Evolutionary conservation across 495 filamentous ascomycete genomes (phyloP), one percentile per base, ranked within the genome.

Genomic region (Staphylotrichum tortipilum): DNA sequence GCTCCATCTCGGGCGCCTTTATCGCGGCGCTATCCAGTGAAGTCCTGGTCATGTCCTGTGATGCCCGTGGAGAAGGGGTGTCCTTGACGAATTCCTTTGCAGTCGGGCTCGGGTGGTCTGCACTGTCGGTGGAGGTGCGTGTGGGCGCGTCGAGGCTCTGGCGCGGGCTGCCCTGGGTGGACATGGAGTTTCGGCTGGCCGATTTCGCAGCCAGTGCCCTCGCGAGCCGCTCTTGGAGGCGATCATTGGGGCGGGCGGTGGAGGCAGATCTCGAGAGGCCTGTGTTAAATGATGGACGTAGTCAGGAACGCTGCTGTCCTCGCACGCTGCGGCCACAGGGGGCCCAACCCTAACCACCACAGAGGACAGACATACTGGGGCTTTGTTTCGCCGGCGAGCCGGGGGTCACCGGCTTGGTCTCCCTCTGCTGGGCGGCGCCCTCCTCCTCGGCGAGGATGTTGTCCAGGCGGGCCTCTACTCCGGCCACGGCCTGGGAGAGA

Each of bases 381-480:
- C 54, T 67, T 29, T 46, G 58, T 17, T 55, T 66, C 29, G 35
- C 61, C 8, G 64, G 57, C 3, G 67, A 59, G 18, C 66, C 52
- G 6, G 63, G 49, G 17, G 54, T 43, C 46, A 44, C 50, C 12
- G 49, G 56, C 40, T 57, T 66, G 43, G 47, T 23, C 12, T 55
- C 61, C 57, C 59, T 67, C 45, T 50, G 51, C 60, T 61, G 57
- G 43, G 49, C 64, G 26, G 50, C 49, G 43, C 58, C 43, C 9
- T 71, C 78, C 15, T 86, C 81, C 34, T 95, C 90, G 50, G 89
- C 82, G 50, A 99, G 75, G 46, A 99, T 95, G 40, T 78, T 86
- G 64, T 99, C 92, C 34, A 99, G 74, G 40, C 86, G 81, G 50
- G 90, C 94, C 68, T 99, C 92, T 39, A 99, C 85, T 33, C 89